Percentiles rank a stretch among this genome's conserved stretches.
Evolutionary conservation across 805 yeast genomes (phyloP).

Genomic region (Candida nemodendra): DNA sequence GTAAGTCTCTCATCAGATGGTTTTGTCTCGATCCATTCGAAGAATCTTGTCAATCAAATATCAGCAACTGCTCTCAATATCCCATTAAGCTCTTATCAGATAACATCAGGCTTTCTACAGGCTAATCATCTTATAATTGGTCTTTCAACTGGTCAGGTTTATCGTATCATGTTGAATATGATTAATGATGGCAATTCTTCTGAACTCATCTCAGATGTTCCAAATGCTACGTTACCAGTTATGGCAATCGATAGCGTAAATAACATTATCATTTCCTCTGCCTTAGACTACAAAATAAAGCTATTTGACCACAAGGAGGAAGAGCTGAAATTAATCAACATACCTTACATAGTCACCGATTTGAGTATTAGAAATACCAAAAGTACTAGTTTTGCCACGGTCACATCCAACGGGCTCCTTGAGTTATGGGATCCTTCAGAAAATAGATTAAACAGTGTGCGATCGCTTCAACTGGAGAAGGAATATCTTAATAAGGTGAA

Average conservation of each 20-base stretch:
- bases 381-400: constrained; percentile 13
- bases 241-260: constrained; percentile 17
- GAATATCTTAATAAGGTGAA: constrained; percentile 14
- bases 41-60: constrained; percentile 21
- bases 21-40: constrained; percentile 19
- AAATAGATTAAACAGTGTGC: constrained; percentile 23
- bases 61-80: constrained; percentile 11
- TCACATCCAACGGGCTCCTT: constrained; percentile 13
- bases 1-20: constrained; percentile 25
- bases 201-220: constrained; percentile 5
- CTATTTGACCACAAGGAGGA: constrained; percentile 1
- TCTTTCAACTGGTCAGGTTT: constrained; percentile 23
- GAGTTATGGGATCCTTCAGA: constrained; percentile 37
- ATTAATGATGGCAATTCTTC: constrained; percentile 11
- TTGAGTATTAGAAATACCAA: constrained; percentile 10
- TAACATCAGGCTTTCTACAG: constrained; percentile 22
- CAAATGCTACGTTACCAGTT: constrained; percentile 17
- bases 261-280: constrained; percentile 6
- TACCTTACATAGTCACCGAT: constrained; percentile 11
- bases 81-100: constrained; percentile 7
- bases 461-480: constrained; percentile 28
- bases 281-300: constrained; percentile 14
- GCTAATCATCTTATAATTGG: constrained; percentile 23
- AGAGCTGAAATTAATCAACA: constrained; percentile 4
- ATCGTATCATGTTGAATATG: constrained; percentile 12